Conservation (phyloP, 495 filamentous ascomycete genomes). For the Extremus antarcticus region DNA sequence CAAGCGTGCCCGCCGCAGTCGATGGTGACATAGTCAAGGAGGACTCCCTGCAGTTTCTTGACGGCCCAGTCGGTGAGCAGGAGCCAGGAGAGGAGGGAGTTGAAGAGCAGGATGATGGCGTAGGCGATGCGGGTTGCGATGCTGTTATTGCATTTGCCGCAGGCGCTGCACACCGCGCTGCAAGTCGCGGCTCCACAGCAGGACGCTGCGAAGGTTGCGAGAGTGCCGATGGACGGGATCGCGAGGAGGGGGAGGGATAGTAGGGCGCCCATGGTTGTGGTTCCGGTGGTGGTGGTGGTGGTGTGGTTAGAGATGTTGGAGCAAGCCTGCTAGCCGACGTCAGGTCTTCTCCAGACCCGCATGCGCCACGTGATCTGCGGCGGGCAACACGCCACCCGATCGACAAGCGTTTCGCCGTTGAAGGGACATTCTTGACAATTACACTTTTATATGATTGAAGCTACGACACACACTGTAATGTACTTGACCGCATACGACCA, state of each 20-base stretch:
- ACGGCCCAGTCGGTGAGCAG: constrained; percentile 99
- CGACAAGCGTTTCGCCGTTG: too few relatives aligned
- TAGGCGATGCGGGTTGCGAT: constrained; percentile 97
- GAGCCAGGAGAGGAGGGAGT: constrained; percentile 94
- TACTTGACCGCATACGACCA: too few relatives aligned
- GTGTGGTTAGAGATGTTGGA: constrained; percentile 13
- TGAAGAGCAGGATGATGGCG: constrained; percentile 87
- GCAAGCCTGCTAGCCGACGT: not conserved
- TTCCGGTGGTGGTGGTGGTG: constrained; percentile 6
- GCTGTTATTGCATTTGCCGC: constrained; percentile 92
- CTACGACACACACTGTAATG: too few relatives aligned
- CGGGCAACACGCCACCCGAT: not conserved
- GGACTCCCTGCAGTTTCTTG: constrained; percentile 83
- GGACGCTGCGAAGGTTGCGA: constrained; percentile 17
- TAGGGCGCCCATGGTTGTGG: constrained; percentile 68
- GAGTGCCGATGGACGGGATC: constrained; percentile 68
- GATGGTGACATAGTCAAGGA: constrained; percentile 90
- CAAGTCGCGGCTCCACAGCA: constrained; percentile 2
- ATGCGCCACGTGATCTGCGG: not conserved
- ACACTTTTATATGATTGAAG: too few relatives aligned
- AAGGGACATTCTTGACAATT: too few relatives aligned
- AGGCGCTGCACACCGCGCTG: constrained; percentile 84
- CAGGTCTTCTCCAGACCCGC: not conserved
- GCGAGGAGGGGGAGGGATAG: constrained; percentile 83
- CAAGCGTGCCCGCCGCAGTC: constrained; percentile 83